These are phyloP conservation scores for Mycena alexandri DNA, from an alignment of 768 basidiomycete genomes.

Conservation along the genomic window DNA sequence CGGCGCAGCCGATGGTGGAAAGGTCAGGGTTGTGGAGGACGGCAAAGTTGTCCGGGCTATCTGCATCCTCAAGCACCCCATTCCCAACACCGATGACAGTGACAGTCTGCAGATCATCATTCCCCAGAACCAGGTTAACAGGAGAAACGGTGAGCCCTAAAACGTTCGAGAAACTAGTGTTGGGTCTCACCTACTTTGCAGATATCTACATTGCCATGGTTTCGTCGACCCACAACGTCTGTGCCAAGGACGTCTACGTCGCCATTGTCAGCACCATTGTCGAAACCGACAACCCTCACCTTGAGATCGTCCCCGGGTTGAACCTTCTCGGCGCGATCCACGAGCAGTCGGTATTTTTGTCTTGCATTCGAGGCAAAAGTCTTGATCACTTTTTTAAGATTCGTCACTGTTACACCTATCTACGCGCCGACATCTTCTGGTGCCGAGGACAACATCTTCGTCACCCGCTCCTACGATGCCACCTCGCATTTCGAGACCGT, in stretches of 20 bases:
- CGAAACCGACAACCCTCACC: constrained; percentile 92
- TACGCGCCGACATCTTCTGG: constrained; percentile 92
- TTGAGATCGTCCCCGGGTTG: constrained; percentile 93
- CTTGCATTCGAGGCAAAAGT: not conserved
- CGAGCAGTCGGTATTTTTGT: constrained; percentile 80
- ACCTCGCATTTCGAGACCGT: constrained; percentile 99
- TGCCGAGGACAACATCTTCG: constrained; percentile 89
- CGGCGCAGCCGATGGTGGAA: constrained; percentile 72
- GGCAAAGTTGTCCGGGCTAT: constrained; percentile 97
- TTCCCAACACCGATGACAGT: constrained; percentile 95
- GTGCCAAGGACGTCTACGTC: constrained; percentile 93
- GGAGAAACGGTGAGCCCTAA: constrained; percentile 83
- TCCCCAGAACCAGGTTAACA: constrained; percentile 96
- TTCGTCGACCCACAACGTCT: constrained; percentile 97
- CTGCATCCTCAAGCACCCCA: constrained; percentile 97
- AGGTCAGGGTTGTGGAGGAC: constrained; percentile 90
- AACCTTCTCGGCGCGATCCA: constrained; percentile 91
- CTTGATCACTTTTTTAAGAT: constrained; percentile 62
- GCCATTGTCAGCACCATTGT: constrained; percentile 99
- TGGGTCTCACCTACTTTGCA: constrained; percentile 46
- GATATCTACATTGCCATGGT: constrained; percentile 99
- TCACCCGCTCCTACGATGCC: constrained; percentile 98
- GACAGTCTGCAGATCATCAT: constrained; percentile 99
- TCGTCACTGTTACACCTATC: constrained; percentile 88
- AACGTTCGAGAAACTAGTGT: constrained; percentile 18